Base-by-base conservation (phyloP, 192 early-diverging fungal genomes). In the Polychytrium aggregatum region DNA sequence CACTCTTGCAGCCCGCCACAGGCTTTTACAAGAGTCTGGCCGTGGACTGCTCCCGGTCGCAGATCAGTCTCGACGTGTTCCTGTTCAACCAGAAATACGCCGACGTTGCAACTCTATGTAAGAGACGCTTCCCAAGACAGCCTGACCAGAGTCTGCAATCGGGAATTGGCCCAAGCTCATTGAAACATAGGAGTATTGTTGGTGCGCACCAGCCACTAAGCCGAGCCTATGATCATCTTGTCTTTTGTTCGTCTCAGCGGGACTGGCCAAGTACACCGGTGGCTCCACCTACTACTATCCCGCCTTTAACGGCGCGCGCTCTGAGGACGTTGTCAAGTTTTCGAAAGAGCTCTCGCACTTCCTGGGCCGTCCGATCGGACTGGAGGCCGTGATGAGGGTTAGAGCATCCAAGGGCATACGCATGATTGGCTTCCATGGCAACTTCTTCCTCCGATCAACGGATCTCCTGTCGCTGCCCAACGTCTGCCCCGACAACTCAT, bases 391-490 rank as follows among this genome's bases (percentile, higher is more conserved):
- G 13, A 74, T 97, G 60, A 75, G 94, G 28, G 79, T 98, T 6
- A 81, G 94, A 45, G 87, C 92, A 1, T 88, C 87, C 2, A 87
- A 84, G 58, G 91, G 91, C 0, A 65, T 97, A 35, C 68, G 81
- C 31, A 88, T 94, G 83, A 79, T 81, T 20, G 71, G 85, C 16
- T 96, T 87, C 68, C 89, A 98, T 42, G 94, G 94, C 13, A 92
- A 94, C 81, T 96, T 96, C 60, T 98, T 98, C 67, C 73, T 98
- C 35, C 87, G 92, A 8, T 88, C 88, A 36, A 84, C 90, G 21
- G 94, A 98, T 56, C 62, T 98, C 20, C 63, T 96, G 22, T 78
- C 88, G 11, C 61, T 98, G 44, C 94, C 94, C 37, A 92, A 86
- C 49, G 94, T 92, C 7, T 84, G 78, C 60, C 90, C 92, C 31